A percentile compares a stretch with the other conserved stretches of the same genome.
These are phyloP conservation scores for Nicotiana tabacum DNA, from an alignment of 257 asterid genomes.

Conservation along the genomic window DNA sequence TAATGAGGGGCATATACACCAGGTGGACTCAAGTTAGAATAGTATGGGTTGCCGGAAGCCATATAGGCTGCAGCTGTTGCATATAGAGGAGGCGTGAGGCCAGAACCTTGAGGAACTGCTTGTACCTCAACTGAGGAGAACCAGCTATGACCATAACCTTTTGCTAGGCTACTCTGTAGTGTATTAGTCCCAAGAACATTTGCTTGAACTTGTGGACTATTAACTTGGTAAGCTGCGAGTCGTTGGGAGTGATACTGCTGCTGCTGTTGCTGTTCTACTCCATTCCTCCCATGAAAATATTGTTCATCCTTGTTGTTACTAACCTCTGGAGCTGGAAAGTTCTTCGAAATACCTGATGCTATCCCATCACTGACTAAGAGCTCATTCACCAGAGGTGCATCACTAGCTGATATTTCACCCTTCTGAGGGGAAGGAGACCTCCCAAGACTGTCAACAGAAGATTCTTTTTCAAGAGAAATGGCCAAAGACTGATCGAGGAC, in stretches of 20 bases:
- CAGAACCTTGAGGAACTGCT: conserved; percentile 44
- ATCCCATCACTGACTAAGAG: conserved; percentile 26
- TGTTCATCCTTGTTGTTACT: conserved; percentile 33
- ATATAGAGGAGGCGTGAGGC: conserved; percentile 53
- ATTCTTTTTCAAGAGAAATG: conserved; percentile 21
- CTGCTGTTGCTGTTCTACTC: conserved; percentile 19
- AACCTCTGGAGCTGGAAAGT: conserved; percentile 22
- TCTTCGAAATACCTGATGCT: conserved; percentile 28
- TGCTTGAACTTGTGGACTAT: conserved; percentile 40
- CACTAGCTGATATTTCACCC: conserved; percentile 30
- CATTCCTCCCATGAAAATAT: conserved; percentile 34
- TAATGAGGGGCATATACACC: conserved; percentile 66
- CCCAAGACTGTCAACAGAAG: conserved; percentile 26
- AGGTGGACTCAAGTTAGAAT: conserved; percentile 43
- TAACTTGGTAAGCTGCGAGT: conserved; percentile 36
- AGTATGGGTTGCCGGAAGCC: conserved; percentile 58
- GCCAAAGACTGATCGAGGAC: conserved; percentile 25
- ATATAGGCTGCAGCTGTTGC: conserved; percentile 66
- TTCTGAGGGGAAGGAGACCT: conserved; percentile 29
- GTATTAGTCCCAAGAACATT: conserved; percentile 29
- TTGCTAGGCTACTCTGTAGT: conserved; percentile 20
- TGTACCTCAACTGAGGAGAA: conserved; percentile 48
- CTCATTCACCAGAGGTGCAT: conserved; percentile 30
- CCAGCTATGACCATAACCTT: conserved; percentile 25
- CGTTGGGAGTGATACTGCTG: conserved; percentile 41